A percentile compares a stretch with the other conserved stretches of the same genome.
phyloP scores from a whole-genome alignment of 192 early-diverging fungal genomes.

The Gamsiella multidivaricata region DNA sequence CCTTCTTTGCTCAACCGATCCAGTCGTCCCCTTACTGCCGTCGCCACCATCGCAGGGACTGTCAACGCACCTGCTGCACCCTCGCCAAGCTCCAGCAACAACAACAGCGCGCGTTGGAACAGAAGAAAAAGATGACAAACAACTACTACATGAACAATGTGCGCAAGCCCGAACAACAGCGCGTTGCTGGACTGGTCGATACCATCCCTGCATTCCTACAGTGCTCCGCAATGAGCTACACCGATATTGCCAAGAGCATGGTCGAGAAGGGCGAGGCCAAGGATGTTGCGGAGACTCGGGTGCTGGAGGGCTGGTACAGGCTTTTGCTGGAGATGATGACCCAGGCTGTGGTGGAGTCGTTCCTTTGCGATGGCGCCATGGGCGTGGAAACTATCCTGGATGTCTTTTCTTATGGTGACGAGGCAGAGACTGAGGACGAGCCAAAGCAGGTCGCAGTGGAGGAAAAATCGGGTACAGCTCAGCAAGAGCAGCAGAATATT shows the following conservation, averaged over 20 bases:
- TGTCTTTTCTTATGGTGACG: conserved; percentile 66
- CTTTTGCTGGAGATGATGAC: conserved; percentile 66
- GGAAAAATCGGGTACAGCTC: conserved; percentile 6
- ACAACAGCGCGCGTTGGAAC: conserved; percentile 40
- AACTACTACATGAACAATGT: conserved; percentile 9
- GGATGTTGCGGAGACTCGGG: conserved; percentile 55
- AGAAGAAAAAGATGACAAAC: conserved; percentile 29
- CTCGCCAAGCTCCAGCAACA: conserved; percentile 45
- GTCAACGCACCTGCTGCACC: conserved; percentile 54
- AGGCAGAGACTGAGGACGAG: conserved; percentile 51
- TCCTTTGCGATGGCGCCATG: conserved; percentile 59
- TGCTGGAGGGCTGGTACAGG: conserved; percentile 64
- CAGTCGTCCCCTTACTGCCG: conserved; percentile 53
- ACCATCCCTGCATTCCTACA: conserved; percentile 63
- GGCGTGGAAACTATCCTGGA: conserved; percentile 63
- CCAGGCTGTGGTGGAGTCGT: conserved; percentile 64
- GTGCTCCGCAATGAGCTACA: conserved; percentile 59
- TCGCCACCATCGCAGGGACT: conserved; percentile 57
- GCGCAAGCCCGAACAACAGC: conserved; percentile 16
- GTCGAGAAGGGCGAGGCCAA: conserved; percentile 32
- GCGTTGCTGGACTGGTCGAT: conserved; percentile 57
- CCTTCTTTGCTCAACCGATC: conserved; percentile 48
- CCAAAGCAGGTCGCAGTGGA: conserved; percentile 18
- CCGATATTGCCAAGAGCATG: conserved; percentile 40
- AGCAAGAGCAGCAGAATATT: conserved; percentile 14